Percentiles rank a stretch among this genome's conserved stretches.
Conservation (phyloP, 495 filamentous ascomycete species). For the Aspergillus biplanus region DNA sequence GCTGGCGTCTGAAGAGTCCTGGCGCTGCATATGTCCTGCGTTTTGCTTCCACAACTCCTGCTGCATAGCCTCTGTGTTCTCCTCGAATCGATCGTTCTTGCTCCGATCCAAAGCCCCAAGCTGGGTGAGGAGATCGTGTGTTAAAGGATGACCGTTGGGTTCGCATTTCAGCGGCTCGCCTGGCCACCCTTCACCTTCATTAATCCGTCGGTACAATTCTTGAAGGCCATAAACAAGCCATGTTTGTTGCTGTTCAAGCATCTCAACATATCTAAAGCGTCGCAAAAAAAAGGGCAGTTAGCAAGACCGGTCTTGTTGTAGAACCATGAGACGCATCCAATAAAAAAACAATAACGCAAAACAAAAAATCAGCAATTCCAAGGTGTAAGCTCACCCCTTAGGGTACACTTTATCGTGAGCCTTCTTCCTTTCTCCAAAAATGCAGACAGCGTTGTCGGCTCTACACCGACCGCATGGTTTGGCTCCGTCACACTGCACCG, state of each 20-base stretch:
- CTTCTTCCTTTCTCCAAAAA: conserved; percentile 66
- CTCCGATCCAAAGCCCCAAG: conserved; percentile 57
- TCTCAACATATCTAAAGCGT: conserved; percentile 62
- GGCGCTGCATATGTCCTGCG: conserved; percentile 51
- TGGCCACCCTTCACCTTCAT: conserved; percentile 56
- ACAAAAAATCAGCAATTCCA: conserved; percentile 16
- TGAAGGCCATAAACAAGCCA: conserved; percentile 66
- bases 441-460: conserved; percentile 62
- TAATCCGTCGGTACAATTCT: conserved; percentile 59
- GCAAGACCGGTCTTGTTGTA: not conserved
- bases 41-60: conserved; percentile 55
- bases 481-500: conserved; percentile 59
- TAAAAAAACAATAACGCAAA: conserved; percentile 9
- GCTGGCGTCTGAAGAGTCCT: conserved; percentile 56
- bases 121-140: conserved; percentile 65
- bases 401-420: conserved; percentile 66
- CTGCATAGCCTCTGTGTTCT: conserved; percentile 58
- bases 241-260: conserved; percentile 71
- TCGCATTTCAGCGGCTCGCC: conserved; percentile 56
- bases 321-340: conserved; percentile 9
- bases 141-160: conserved; percentile 62
- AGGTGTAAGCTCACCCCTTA: conserved; percentile 57
- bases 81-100: conserved; percentile 62
- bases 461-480: conserved; percentile 63
- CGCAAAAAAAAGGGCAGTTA: conserved; percentile 9